Conservation (phyloP, 805 yeast genomes). For the Lachancea dasiensis region DNA sequence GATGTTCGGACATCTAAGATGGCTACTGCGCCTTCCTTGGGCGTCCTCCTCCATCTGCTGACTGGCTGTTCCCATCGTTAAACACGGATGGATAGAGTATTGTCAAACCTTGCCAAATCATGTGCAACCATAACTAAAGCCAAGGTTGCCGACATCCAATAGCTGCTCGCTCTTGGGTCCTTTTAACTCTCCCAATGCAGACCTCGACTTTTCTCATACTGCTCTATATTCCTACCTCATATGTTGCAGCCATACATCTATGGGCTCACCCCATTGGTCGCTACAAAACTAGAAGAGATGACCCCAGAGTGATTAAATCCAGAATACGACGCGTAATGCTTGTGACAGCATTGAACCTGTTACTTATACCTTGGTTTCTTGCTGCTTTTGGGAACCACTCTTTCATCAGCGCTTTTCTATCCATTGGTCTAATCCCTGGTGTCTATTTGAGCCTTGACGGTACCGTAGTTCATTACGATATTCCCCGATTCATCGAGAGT, state of each 20-base stretch:
- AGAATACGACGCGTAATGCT: slow-evolving; percentile 20
- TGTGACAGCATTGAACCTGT: slow-evolving; percentile 15
- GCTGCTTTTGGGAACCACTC: slow-evolving; percentile 3
- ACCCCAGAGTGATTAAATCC: slow-evolving; percentile 23
- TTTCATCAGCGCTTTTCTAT: slow-evolving; percentile 13
- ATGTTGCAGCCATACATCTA: slow-evolving; percentile 24
- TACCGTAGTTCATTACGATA: slow-evolving; percentile 10
- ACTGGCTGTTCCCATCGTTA: too few species aligned
- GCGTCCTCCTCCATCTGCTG: too few species aligned
- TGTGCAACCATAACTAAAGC: too few species aligned
- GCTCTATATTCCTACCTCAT: slow-evolving; percentile 24
- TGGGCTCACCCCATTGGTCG: slow-evolving; percentile 16
- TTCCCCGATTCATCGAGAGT: slow-evolving; percentile 12
- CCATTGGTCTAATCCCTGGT: slow-evolving; percentile 26
- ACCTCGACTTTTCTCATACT: slow-evolving; percentile 4
- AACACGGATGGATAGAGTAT: too few species aligned
- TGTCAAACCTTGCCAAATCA: too few species aligned
- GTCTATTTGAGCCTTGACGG: slow-evolving; percentile 8
- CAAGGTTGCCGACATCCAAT: too few species aligned
- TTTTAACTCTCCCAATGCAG: neutral
- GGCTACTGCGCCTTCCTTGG: too few species aligned
- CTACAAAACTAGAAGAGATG: slow-evolving; percentile 26
- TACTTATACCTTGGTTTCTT: slow-evolving; percentile 18
- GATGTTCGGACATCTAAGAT: too few species aligned
- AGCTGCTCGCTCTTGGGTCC: neutral